A percentile compares a stretch with the other conserved stretches of the same genome.
Evolutionary conservation across 768 basidiomycete genomes (phyloP).

Genomic region (Auricularia cornea): DNA sequence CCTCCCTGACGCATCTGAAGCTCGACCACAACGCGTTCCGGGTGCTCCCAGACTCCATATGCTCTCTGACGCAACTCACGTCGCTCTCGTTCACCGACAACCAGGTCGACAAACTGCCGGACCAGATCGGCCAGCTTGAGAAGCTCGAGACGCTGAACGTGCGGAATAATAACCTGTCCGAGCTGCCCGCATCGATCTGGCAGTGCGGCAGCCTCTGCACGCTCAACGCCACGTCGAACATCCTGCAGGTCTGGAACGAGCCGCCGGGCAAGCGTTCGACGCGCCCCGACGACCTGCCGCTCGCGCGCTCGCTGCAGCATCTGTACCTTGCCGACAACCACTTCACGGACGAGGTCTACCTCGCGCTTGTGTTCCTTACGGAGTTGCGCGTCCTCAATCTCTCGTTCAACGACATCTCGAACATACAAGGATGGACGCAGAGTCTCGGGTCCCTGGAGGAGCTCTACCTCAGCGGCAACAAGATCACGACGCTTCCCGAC

Average conservation of each 20-base stretch:
- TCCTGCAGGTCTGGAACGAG: constrained; percentile 64
- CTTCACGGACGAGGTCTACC: constrained; percentile 71
- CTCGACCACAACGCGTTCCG: constrained; percentile 85
- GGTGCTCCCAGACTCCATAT: constrained; percentile 74
- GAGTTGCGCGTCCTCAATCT: constrained; percentile 80
- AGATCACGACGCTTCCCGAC: constrained; percentile 82
- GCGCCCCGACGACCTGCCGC: constrained; percentile 27
- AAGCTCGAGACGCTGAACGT: constrained; percentile 72
- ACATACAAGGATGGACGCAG: neutral
- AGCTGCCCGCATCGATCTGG: constrained; percentile 75
- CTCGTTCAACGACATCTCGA: constrained; percentile 86
- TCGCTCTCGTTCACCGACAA: constrained; percentile 88
- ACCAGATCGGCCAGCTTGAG: constrained; percentile 65
- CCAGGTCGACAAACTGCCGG: constrained; percentile 66
- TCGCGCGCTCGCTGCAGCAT: constrained; percentile 62
- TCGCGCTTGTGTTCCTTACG: constrained; percentile 63
- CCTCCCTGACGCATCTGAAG: constrained; percentile 59
- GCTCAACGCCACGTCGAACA: constrained; percentile 86
- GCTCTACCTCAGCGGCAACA: constrained; percentile 93
- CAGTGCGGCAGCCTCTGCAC: constrained; percentile 60
- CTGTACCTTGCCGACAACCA: constrained; percentile 89
- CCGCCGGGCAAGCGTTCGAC: constrained; percentile 30
- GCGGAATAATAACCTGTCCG: constrained; percentile 82
- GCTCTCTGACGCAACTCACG: constrained; percentile 60
- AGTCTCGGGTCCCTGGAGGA: constrained; percentile 50